phyloP scores from a whole-genome alignment of 2,329 filamentous ascomycete genomes.

The Emergomyces orientalis region DNA sequence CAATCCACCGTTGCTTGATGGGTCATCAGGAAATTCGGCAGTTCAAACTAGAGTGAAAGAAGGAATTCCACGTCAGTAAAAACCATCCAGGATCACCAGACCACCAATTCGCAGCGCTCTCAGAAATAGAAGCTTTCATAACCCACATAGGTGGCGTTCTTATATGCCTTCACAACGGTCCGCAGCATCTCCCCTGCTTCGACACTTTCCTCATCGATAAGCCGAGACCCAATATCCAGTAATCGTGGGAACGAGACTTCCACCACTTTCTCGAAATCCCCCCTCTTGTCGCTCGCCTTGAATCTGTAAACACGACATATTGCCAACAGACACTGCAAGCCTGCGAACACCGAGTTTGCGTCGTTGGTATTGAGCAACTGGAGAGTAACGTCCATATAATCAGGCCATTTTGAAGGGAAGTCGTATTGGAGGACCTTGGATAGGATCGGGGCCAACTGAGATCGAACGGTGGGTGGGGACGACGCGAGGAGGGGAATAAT shows the following conservation, averaged over 20 bases:
- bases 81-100: neutral
- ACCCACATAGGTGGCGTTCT: conserved; percentile 86
- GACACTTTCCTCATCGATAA: conserved; percentile 82
- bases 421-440: conserved; percentile 95
- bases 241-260: conserved; percentile 83
- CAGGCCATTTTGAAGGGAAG: conserved; percentile 88
- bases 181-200: conserved; percentile 97
- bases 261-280: conserved; percentile 90
- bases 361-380: conserved; percentile 82
- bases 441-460: conserved; percentile 86
- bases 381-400: conserved; percentile 85
- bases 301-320: conserved; percentile 95
- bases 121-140: neutral
- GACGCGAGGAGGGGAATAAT: conserved; percentile 81
- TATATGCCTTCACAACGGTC: conserved; percentile 90
- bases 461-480: conserved; percentile 70
- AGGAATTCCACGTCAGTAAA: neutral
- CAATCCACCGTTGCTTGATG: conserved; percentile 82
- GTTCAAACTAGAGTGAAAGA: conserved; percentile 58
- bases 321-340: conserved; percentile 84
- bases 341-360: conserved; percentile 77
- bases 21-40: conserved; percentile 66
- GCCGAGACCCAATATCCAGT: conserved; percentile 73
- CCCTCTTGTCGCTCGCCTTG: conserved; percentile 71
- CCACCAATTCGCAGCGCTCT: conserved; percentile 1